These are phyloP conservation scores for Pleurotus cornucopiae DNA, from an alignment of 768 basidiomycete species.

Conservation along the genomic window DNA sequence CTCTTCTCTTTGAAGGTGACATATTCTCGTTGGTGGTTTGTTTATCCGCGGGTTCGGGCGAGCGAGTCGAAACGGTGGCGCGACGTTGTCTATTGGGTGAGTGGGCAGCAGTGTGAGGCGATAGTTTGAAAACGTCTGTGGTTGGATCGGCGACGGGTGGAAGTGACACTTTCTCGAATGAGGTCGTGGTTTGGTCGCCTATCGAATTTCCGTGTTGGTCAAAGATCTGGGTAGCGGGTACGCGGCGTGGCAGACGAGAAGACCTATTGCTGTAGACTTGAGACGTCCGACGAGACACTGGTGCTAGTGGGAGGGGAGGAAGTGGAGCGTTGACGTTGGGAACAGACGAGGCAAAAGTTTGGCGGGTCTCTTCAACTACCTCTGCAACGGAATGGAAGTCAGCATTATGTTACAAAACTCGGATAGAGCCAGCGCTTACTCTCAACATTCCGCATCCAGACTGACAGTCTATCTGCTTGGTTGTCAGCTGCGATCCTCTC, in stretches of 20 bases:
- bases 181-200: conserved; percentile 31
- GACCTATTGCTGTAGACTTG: conserved; percentile 37
- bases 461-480: conserved; percentile 62
- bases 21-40: not conserved
- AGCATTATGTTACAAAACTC: conserved; percentile 3
- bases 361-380: conserved; percentile 77
- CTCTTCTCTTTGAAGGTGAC: conserved; percentile 56
- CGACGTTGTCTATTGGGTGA: conserved; percentile 47
- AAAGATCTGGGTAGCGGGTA: conserved; percentile 72
- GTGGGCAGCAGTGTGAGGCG: conserved; percentile 18
- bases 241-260: conserved; percentile 56
- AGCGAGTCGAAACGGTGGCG: conserved; percentile 66
- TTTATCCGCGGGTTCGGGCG: conserved; percentile 41
- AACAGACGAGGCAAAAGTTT: conserved; percentile 62
- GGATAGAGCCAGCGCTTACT: conserved; percentile 39
- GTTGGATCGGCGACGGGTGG: conserved; percentile 15
- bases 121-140: conserved; percentile 21
- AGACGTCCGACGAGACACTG: conserved; percentile 47
- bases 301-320: conserved; percentile 61
- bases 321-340: conserved; percentile 36
- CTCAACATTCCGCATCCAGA: conserved; percentile 83
- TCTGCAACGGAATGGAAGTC: conserved; percentile 33
- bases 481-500: conserved; percentile 52
- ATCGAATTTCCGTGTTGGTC: conserved; percentile 36
- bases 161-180: conserved; percentile 17